Evolutionary conservation across 495 filamentous ascomycete genomes (phyloP), one percentile per base, ranked within the genome.

Genomic region (Achaetomiella virescens): DNA sequence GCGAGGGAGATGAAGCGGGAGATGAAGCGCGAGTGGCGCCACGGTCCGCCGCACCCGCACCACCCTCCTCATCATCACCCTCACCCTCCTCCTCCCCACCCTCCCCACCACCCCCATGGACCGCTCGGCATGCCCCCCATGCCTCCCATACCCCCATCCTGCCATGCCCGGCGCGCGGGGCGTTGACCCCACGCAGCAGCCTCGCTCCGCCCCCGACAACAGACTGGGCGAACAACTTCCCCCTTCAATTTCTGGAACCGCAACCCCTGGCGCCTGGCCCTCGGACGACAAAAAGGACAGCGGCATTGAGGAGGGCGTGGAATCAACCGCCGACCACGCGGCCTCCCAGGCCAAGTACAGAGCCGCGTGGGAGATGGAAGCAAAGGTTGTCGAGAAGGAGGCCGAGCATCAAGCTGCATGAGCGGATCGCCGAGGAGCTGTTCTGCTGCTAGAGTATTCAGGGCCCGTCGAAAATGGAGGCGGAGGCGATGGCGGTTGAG

Each of bases 231-330:
- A 49, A 37, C 54, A 29, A 29, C 21, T 17, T 44, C 35, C 45
- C 20, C 12, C 18, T 22, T 41, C 43, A 14, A 27, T 15, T 12
- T 22, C 29, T 59, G 51, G 37, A 41, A 36, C 21, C 48, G 36
- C 22, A 51, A 55, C 52, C 11, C 63, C 60, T 6, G 70, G 67
- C n/a, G 56, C 64, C 33, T 65, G 63, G 65, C 67, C 64, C 24
- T 37, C 50, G 14, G 51, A 55, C 20, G 54, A 60, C 52, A 48
- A 38, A 12, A 22, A 55, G 33, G 17, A 55, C n/a, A 44, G 46
- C 49, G 58, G 37, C 37, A 55, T 46, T 21, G 57, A 57, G 47
- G 49, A 53, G 1, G 40, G 17, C 10, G 45, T 36, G 17, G 25
- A 33, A 22, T 14, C 45, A 15, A 18, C 6, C 2, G 31, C 17